Base-by-base conservation (phyloP, 257 asterid species). In the Solanum dulcamara region DNA sequence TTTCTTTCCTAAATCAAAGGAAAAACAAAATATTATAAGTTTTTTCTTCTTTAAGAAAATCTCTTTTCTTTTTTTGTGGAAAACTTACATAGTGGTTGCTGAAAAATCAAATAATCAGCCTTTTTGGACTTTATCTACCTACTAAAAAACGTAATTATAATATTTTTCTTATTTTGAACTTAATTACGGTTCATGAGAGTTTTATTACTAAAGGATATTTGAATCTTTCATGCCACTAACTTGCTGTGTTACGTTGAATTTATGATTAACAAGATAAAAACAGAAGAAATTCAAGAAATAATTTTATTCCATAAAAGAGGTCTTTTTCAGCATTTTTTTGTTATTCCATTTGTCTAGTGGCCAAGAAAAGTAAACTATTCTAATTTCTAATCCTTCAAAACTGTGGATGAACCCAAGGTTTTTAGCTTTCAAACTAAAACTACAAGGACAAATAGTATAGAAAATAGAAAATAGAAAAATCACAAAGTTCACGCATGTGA, bases 391-490 rank as follows among this genome's bases (percentile, higher is more conserved):
- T 57, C 14, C 11, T 83, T 87, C 53, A 70, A 91, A 89, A 85
- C 96, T 24, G 80, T 88, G 94, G 94, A 75, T 85, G 88, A 88
- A 42, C 87, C 87, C 64, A 44, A 66, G 86, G 72, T 82, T 51
- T 87, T 72, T 62, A 32, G 86, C 86, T 89, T 77, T n/a, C 88
- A 28, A 14, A 70, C 85, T n/a, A 32, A 79, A 84, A 74, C 30
- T 14, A 67, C 44, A 32, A n/a, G n/a, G n/a, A n/a, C n/a, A n/a
- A n/a, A n/a, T n/a, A n/a, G n/a, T n/a, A n/a, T 22, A 38, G 42
- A 15, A 75, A 40, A 75, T 7, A 8, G 7, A 42, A 75, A 7
- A 7, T 44, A 13, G 17, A 14, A 75, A 26, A 14, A 4, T 14
- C 60, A 75, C 17, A 13, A 44, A 26, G 6, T 75, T 75, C 82